Base-by-base conservation (phyloP, 225 moss, liverwort and hornwort genomes). In the Bryum argenteum region DNA sequence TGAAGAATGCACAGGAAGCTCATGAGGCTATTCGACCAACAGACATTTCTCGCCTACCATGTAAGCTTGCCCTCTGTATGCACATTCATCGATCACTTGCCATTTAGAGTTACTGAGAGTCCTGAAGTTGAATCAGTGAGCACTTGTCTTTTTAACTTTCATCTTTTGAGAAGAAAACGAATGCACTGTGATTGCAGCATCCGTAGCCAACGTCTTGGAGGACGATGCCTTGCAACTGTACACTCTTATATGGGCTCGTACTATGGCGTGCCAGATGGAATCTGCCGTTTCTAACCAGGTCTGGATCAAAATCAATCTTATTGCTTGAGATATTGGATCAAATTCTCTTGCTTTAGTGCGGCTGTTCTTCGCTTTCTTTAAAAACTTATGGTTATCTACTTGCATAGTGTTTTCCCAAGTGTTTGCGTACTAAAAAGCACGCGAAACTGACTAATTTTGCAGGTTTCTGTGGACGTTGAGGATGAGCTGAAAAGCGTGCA, bases 1-100 rank as follows among this genome's bases (percentile, higher is more conserved):
- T 77, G 33, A 98, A 92, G 69, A 94, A 98, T 88, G 97, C 97
- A 61, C 97, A 98, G 73, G 97, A 98, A 88, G 97, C 94, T 59
- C 97, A 98, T 79, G 97, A 98, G 67, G 97, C 97, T 71, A 94
- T 98, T 69, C 94, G 97, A n/a, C 97, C 97, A 47, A 98, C 94
- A 68, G 94, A 98, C 71, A 81, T 92, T 50, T 75, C 44, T 79
- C 81, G 86, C 55, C 66, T 94, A 26, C 97, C 97, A 69, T 91
- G 97, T 97, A 85, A 79, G 71, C 58, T 70, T 64, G 8, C 19
- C 19, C 67, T 58, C 42, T 67, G 5, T 20, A 21, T 38, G 24
- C 57, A 50, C 19, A 51, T 65, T 58, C 54, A 40, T 39, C 45
- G 8, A 9, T 64, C 28, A 57, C 14, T 69, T 55, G 8, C 50